Base-by-base conservation (phyloP, 2,329 filamentous ascomycete genomes). In the Fusarium sp. region DNA sequence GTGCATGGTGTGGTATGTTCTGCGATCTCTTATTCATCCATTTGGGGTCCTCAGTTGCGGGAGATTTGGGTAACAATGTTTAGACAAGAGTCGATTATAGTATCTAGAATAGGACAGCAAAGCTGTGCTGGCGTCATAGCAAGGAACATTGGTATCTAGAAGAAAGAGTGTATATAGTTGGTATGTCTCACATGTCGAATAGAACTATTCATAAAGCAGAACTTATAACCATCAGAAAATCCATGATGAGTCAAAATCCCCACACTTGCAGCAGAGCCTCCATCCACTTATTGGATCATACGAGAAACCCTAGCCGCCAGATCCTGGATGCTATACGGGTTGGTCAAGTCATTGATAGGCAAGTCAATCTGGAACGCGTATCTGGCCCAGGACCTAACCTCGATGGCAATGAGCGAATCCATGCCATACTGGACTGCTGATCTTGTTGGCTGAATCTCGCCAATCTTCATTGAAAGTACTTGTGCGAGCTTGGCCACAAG, bases 281-380 rank as follows among this genome's bases (percentile, higher is more conserved):
- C 4, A 38, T 44, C n/a, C n/a, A 21, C 26, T 61, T 11, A 65
- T 6, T 60, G 21, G 39, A 71, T 69, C 56, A 71, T 68, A 46
- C 59, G 54, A 26, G 56, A 62, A 49, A 71, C 68, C 36, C 68
- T 65, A 20, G 66, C 59, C 9, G 68, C 67, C 43, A 71, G 10
- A 56, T 71, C 68, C 19, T 69, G 68, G 20, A 71, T 71, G 30
- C 68, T 71, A 17, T 71, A 71, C 12, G 68, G 68, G 14, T 71
- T 71, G 24, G 66, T 71, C 66, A 71, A 50, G 14, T 71, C 68
- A 55, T 65, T 71, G 42, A 71, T 71, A 6, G 68, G 68, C 20
- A 71, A 44, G 46, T 71, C 68, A 34, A 71, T 71, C 63, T 71
- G 68, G 49, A 71, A 71, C 10, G 68, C 68, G 23, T 71, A 71